Evolutionary conservation across 108 stramenopile species (phyloP), one percentile per base, ranked within the genome.

Genomic region (Schizochytrium sp.): DNA sequence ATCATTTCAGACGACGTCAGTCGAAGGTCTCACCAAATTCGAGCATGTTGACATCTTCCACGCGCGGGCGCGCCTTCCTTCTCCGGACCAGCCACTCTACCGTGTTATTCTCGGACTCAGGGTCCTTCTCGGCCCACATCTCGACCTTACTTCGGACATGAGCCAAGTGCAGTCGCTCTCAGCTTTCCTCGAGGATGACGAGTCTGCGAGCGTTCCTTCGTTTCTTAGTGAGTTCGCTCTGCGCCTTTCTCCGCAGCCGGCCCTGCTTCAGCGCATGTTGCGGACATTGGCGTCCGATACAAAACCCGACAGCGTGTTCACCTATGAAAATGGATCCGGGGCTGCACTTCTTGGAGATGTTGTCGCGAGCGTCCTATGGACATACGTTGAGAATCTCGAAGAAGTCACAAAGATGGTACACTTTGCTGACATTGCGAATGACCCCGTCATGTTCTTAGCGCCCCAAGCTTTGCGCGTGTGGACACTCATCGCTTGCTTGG

Each of bases 141-240:
- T 83, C 29, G 72, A 72, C 29, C 23, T 72, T 34, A 72, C 23
- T 0, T 72, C 72, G 28, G 72, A 72, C 72, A 72, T 19, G 29
- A 23, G 28, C 72, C 23, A 72, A 1, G 23, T 72, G 29, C 72
- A 72, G 72, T 72, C 72, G 29, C 72, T 72, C 72, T 72, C 72
- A 2, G 21, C 21, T 6, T 83, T 83, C 72, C 6, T 83, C 72
- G 51, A 53, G 72, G 72, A 83, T 0, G 51, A 53, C 48, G 72
- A 83, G 0, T 12, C 72, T 16, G 51, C 21, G 23, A 83, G n/a
- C 72, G 16, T 83, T 23, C 72, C 72, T 83, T 0, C 16, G 1
- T 83, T 83, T 83, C 72, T 83, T 23, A 83, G 72, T 53, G 72
- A 83, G n/a, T 83, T 83, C n/a, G 72, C 72, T 83, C 72, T 83